Percentiles rank a stretch among this genome's conserved stretches.
Conservation (phyloP, 1,284 basidiomycete species). For the Pseudozyma thailandica region DNA sequence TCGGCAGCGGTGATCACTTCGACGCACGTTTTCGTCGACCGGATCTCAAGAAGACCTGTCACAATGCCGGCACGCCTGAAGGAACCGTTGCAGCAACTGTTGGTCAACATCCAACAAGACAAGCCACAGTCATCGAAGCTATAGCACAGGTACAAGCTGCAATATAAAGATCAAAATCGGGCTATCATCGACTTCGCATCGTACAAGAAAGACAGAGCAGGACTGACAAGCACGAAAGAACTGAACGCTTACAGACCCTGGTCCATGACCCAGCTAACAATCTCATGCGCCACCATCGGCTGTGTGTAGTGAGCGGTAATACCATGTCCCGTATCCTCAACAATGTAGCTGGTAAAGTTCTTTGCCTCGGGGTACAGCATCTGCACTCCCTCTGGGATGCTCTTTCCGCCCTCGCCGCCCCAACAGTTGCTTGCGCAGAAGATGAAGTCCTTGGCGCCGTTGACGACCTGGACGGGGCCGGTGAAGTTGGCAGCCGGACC, state of each 20-base stretch:
- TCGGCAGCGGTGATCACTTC: slow-evolving; percentile 38
- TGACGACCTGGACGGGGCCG: slow-evolving; percentile 68
- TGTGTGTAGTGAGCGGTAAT: slow-evolving; percentile 40
- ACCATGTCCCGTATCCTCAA: slow-evolving; percentile 46
- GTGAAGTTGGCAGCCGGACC: slow-evolving; percentile 61
- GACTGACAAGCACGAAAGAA: too few species aligned
- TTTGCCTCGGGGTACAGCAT: slow-evolving; percentile 38
- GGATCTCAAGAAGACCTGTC: slow-evolving; percentile 31
- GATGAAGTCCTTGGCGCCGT: slow-evolving; percentile 69
- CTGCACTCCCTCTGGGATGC: slow-evolving; percentile 28
- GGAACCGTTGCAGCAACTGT: slow-evolving; percentile 3
- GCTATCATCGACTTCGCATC: background rate
- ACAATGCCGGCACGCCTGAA: slow-evolving; percentile 27
- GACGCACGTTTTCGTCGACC: slow-evolving; percentile 56
- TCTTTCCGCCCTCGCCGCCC: slow-evolving; percentile 45
- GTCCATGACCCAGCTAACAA: slow-evolving; percentile 31
- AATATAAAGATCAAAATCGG: background rate
- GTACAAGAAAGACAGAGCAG: too few species aligned
- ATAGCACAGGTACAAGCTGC: slow-evolving; percentile 6
- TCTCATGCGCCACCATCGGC: slow-evolving; percentile 26
- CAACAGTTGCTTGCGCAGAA: slow-evolving; percentile 64
- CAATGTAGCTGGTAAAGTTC: slow-evolving; percentile 45
- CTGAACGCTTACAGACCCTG: slow-evolving; percentile 24
- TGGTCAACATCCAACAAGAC: slow-evolving; percentile 7
- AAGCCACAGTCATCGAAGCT: slow-evolving; percentile 18